Base-by-base conservation (phyloP, 257 asterid genomes). In the Sherardia arvensis region DNA sequence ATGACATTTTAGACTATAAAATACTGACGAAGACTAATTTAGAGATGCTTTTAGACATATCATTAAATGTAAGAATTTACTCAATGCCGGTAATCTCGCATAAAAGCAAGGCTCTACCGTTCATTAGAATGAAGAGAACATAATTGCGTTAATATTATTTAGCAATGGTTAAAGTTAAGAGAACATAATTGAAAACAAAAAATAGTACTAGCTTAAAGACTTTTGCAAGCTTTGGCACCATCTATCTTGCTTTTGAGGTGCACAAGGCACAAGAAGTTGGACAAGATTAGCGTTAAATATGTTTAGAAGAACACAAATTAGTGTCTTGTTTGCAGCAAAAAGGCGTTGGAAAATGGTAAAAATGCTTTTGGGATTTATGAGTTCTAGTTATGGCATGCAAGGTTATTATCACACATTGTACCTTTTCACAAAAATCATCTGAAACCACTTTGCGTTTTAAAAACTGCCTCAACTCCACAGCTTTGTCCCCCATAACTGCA, bases 381-480 rank as follows among this genome's bases (percentile, higher is more conserved):
- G 38, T 59, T 48, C 66, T 60, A 68, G 66, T 34, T 59, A 36
- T 60, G 59, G 66, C 62, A 33, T 21, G 62, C 10, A 45, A 36
- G 21, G 34, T 26, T 26, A 53, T 51, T 33, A 65, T 53, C 22
- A 58, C 33, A 25, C 8, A 59, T 67, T 47, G 38, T 9, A 45
- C 48, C 65, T 66, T 40, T 66, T 66, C 58, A 59, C 68, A 48
- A 64, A 49, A 48, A 63, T 45, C 27, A 26, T 63, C 49, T 54
- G 62, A 15, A 20, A 26, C 27, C 38, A 54, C 53, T 38, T n/a
- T 34, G n/a, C 38, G 11, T 9, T 53, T 25, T 33, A 22, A 26
- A 22, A 55, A 25, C 14, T 55, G 14, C 60, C 60, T 55, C 61
- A 49, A 57, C 34, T 26, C 56, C 14, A 45, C 34, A 45, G 59